These are phyloP conservation scores for Microsporum audouinii DNA, from an alignment of 2,329 filamentous ascomycete species.

Conservation along the genomic window DNA sequence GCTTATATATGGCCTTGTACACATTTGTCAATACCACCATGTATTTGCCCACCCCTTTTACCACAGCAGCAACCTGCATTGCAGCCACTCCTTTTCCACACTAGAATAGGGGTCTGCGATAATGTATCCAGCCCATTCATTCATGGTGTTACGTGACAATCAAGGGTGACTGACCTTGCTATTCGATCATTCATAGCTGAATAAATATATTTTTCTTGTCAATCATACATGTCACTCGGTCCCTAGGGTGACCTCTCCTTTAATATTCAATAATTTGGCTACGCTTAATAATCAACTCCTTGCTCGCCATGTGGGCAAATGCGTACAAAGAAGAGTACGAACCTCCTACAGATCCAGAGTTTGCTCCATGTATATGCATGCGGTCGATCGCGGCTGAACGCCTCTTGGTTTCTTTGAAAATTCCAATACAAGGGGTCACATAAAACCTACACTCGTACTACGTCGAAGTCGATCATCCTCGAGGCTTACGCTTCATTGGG, in stretches of 20 bases:
- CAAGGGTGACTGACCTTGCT: neutral
- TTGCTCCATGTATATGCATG: neutral
- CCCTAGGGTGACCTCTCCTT: neutral
- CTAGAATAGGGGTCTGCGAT: neutral
- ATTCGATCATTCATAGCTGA: neutral
- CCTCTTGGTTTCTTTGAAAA: neutral
- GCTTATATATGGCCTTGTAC: neutral
- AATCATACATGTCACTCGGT: neutral
- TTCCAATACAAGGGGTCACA: neutral
- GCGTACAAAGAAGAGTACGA: neutral
- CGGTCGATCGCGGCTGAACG: neutral
- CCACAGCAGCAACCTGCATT: neutral
- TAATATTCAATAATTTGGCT: neutral
- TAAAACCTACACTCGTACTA: neutral
- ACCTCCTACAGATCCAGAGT: neutral
- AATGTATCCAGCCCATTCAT: neutral
- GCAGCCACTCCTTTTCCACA: neutral
- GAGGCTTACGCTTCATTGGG: neutral
- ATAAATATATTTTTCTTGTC: neutral
- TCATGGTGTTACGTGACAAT: neutral
- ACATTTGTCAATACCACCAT: neutral
- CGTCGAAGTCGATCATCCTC: neutral
- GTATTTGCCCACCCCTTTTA: neutral
- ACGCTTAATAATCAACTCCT: neutral
- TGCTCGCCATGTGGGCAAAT: neutral